Evolutionary conservation across 768 basidiomycete genomes (phyloP).

Genomic region (Boletus sp.): DNA sequence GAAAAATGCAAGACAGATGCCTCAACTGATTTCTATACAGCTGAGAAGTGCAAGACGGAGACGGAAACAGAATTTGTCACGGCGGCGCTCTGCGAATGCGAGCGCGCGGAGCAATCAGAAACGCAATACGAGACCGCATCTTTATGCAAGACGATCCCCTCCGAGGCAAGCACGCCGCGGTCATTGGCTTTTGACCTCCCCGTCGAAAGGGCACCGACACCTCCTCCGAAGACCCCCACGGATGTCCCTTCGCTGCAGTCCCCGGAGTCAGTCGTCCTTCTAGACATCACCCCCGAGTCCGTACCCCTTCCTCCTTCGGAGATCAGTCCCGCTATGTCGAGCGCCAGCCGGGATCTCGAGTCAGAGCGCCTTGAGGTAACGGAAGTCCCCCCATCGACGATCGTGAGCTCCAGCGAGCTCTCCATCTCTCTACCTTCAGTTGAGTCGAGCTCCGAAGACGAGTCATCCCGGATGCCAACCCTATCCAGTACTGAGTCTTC

Average conservation of each 20-base stretch:
- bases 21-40: conserved; percentile 46
- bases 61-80: conserved; percentile 45
- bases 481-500: conserved; percentile 45
- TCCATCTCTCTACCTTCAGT: conserved; percentile 30
- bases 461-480: conserved; percentile 35
- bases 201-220: conserved; percentile 18
- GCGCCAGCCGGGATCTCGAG: conserved; percentile 21
- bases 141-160: conserved; percentile 36
- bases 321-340: conserved; percentile 29
- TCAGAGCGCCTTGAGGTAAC: conserved; percentile 15
- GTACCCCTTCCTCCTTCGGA: conserved; percentile 43
- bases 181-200: conserved; percentile 38
- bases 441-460: conserved; percentile 32
- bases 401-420: conserved; percentile 23
- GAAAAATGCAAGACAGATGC: conserved; percentile 44
- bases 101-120: conserved; percentile 35
- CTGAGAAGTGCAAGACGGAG: conserved; percentile 37
- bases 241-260: conserved; percentile 27
- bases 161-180: conserved; percentile 33
- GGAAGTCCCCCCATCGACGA: conserved; percentile 9
- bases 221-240: conserved; percentile 30
- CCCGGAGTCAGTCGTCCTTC: conserved; percentile 23
- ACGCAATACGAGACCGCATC: conserved; percentile 53
- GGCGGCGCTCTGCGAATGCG: conserved; percentile 42
- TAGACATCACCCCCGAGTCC: conserved; percentile 21